Conservation (phyloP, 169 alveolate species). For the Babesia ovis region DNA sequence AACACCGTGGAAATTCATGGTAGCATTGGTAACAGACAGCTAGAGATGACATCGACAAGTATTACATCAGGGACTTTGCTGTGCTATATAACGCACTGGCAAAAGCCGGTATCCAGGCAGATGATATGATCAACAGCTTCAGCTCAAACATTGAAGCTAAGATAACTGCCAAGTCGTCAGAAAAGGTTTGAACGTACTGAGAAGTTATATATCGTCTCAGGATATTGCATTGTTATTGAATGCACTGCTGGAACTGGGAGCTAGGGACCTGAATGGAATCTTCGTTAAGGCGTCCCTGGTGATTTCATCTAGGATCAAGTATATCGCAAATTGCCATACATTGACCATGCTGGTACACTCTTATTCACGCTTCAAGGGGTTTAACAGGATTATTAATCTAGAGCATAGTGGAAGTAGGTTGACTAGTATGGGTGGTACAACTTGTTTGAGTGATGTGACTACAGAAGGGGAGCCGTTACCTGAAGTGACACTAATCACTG, state of each 20-base stretch:
- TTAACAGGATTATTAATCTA: neutral
- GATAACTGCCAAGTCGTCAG: slow-evolving; percentile 53
- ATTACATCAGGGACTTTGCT: slow-evolving; percentile 54
- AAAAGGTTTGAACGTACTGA: slow-evolving; percentile 39
- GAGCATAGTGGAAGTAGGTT: neutral
- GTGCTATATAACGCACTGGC: slow-evolving; percentile 64
- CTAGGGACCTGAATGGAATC: slow-evolving; percentile 37
- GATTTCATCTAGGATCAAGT: slow-evolving; percentile 59
- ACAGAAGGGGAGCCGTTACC: slow-evolving; percentile 1
- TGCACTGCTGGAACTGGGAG: slow-evolving; percentile 47
- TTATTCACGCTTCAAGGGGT: slow-evolving; percentile 38
- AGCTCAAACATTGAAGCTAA: slow-evolving; percentile 23
- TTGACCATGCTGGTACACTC: slow-evolving; percentile 57
- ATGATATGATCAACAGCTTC: slow-evolving; percentile 49
- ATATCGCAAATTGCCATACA: slow-evolving; percentile 61
- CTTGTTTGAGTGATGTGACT: neutral
- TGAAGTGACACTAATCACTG: slow-evolving; percentile 31
- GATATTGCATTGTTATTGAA: slow-evolving; percentile 60
- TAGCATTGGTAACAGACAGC: slow-evolving; percentile 40
- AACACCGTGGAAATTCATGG: no score
- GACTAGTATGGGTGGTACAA: neutral
- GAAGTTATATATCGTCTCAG: slow-evolving; percentile 9
- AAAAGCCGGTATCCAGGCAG: slow-evolving; percentile 28
- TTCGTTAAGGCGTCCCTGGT: slow-evolving; percentile 56
- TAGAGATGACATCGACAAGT: slow-evolving; percentile 15